Percentiles rank a stretch among this genome's conserved stretches.
Conservation (phyloP, 805 yeast species). For the Barnettozyma salicaria region DNA sequence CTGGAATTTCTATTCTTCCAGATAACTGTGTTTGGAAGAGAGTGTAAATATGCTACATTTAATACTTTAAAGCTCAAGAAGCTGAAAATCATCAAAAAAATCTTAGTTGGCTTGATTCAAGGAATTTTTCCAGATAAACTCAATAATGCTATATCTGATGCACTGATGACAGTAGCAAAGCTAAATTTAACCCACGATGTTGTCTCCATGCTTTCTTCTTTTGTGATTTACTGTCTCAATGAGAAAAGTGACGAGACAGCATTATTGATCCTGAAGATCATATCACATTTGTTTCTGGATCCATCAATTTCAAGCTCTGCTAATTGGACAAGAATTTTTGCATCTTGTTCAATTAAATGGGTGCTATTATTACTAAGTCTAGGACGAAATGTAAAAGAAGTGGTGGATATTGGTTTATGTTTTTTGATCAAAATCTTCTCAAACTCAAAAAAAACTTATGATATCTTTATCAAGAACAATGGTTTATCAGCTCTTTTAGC, state of each 20-base stretch:
- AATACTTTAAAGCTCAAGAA: slow-evolving; percentile 49
- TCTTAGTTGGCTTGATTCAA: slow-evolving; percentile 25
- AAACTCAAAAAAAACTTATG: slow-evolving; percentile 41
- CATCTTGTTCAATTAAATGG: slow-evolving; percentile 63
- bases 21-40: slow-evolving; percentile 47
- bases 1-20: slow-evolving; percentile 52
- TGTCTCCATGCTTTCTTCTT: slow-evolving; percentile 46
- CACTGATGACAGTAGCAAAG: slow-evolving; percentile 36
- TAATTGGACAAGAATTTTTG: slow-evolving; percentile 41
- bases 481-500: slow-evolving; percentile 47
- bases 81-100: slow-evolving; percentile 40
- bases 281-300: slow-evolving; percentile 29
- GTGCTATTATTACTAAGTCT: slow-evolving; percentile 45
- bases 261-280: slow-evolving; percentile 28
- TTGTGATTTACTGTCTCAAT: slow-evolving; percentile 42
- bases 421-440: slow-evolving; percentile 46
- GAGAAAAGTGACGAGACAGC: slow-evolving; percentile 25
- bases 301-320: slow-evolving; percentile 36
- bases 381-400: slow-evolving; percentile 28
- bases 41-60: slow-evolving; percentile 43
- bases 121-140: slow-evolving; percentile 27
- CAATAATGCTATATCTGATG: slow-evolving; percentile 32
- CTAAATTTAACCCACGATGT: slow-evolving; percentile 49
- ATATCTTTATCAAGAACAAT: slow-evolving; percentile 43
- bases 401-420: slow-evolving; percentile 30